Evolutionary conservation across 306 rosid genomes (phyloP), one percentile per base, ranked within the genome.

Genomic region (Ochetophila trinervis): DNA sequence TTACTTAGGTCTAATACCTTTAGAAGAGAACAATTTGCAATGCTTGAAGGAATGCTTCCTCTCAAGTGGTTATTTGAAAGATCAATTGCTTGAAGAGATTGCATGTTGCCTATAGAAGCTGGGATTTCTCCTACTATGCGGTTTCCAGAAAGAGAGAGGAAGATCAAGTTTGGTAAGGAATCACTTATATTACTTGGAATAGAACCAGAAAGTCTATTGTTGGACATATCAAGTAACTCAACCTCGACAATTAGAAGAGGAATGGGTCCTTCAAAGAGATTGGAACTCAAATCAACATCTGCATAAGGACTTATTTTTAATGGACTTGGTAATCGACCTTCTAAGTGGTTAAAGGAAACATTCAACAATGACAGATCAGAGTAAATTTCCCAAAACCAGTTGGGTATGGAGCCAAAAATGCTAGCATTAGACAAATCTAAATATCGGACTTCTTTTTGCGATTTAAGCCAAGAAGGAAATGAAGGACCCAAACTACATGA

Each of bases 391-490:
- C 82, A 76, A 71, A 83, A 76, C 84, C 87, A 76, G n/a, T 21
- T 42, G 19, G 80, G 80, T 48, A 76, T 60, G 18, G 40, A 50
- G 63, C 66, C 82, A 32, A 44, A 57, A 57, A 76, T 57, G 65
- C 79, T 62, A 53, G 71, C 80, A 67, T 79, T 76, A 19, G 80
- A 76, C 8, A 79, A n/a, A 74, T 62, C 82, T 10, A 79, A 14
- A 6, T 0, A 0, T 0, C 0, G 0, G 0, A 79, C 8, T 22
- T 63, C 6, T 2, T 35, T 60, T 47, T 76, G 83, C 32, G 76
- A 70, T 64, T 60, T 57, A 21, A 76, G 66, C 87, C 82, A 79
- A 15, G 53, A 0, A 21, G 87, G 87, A 70, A 83, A 79, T 4
- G 65, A 60, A 63, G 74, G 72, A n/a, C 83, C 80, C 44, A 79